Evolutionary conservation across 768 basidiomycete species (phyloP), one percentile per base, ranked within the genome.

Genomic region (Leccinum longicurvipes): DNA sequence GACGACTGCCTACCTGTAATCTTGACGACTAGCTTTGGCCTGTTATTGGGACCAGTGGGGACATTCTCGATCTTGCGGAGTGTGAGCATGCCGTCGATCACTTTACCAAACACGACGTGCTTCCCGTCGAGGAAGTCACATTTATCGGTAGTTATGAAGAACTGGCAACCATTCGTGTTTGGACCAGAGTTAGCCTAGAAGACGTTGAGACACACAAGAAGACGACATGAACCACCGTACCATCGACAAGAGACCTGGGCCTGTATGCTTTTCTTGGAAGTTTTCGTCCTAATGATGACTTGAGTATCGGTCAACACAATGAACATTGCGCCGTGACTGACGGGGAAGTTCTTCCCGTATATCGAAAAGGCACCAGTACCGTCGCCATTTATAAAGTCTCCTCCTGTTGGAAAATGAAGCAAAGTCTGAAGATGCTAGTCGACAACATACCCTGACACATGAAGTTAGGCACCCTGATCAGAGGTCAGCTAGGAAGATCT

Each of bases 281-380:
- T 94, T 98, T 76, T 98, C 96, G 65, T 98, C 96, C 87, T 95
- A 58, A 23, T 17, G 29, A 12, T 25, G 59, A 42, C 21, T 55
- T 39, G n/a, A 57, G 47, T 8, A 46, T 28, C 0, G 19, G 19
- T 19, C 11, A 29, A 39, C 12, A 27, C 5, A 53, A 28, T 19
- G 17, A 42, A 29, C 55, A 17, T 21, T 27, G 4, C 11, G n/a
- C 25, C 42, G 9, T 17, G 28, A 15, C 84, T 56, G 44, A 95
- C 94, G 1, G 87, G 89, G 65, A 96, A 96, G 62, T 91, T 93
- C 64, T 91, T 89, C 24, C 96, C 96, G 64, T 97, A 98, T 60
- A 99, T 92, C n/a, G 93, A 96, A 73, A 95, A 94, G 0, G 87
- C 85, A 1, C 97, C 97, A 1, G 96, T 98, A 32, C 97, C 97